Evolutionary conservation across 495 filamentous ascomycete genomes (phyloP), one percentile per base, ranked within the genome.

Genomic region (Neurospora tetraspora): DNA sequence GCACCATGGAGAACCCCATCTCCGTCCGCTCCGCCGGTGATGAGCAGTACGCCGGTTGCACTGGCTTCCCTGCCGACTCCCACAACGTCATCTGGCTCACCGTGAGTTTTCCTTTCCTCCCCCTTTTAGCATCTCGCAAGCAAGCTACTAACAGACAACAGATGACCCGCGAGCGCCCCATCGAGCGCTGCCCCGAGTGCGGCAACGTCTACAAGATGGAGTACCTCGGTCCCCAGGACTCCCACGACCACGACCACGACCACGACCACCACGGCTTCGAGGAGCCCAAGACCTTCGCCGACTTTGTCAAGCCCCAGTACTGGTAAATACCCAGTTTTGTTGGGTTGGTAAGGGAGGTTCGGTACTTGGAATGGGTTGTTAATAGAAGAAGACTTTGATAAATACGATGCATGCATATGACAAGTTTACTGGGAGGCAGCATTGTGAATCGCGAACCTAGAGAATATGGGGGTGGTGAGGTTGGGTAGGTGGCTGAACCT

Each of bases 21-120:
- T 80, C 93, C 36, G 92, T 99, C 81, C 91, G 88, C 82, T 92
- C 92, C 76, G 92, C 91, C 76, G 96, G 96, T 82, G 93, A 97
- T 73, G 96, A 99, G 88, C 94, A 97, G 84, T 97, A 94, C 84
- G 89, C 91, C 80, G 96, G 96, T 80, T 99, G 96, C 90, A 98
- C 96, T 76, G 96, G 96, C 77, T 92, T 76, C 82, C 96, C 96
- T 39, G 95, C 86, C 77, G 96, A 98, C 86, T 94, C 92, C 39
- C 96, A 99, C 87, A 83, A 85, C 78, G 91, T 93, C 74, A 89
- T 90, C 84, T 99, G 96, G 96, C 87, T 97, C 75, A 91, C 90
- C 39, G 93, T 97, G 89, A 74, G 91, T 53, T 27, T 23, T 20
- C 16, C 3, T 16, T 31, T 4, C 20, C 42, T 7, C 5, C 34